Evolutionary conservation across 805 yeast genomes (phyloP), one percentile per base, ranked within the genome.

Genomic region (fission yeast (Schizosaccharomyces pombe)): DNA sequence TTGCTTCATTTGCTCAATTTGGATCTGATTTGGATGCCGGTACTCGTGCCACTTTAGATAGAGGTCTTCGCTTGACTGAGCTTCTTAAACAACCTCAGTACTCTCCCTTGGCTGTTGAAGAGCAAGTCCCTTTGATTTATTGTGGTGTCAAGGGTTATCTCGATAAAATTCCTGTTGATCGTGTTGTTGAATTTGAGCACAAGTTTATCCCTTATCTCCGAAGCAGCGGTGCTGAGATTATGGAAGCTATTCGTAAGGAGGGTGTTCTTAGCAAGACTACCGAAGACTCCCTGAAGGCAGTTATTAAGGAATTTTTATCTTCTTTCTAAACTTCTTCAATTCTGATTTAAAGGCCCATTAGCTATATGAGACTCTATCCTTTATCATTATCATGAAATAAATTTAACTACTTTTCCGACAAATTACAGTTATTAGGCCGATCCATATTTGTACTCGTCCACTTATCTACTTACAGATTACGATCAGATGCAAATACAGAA

Each of bases 51-150:
- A 91, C 98, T 68, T 81, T 91, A 72, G 76, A 77, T 67, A 87
- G 99, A 83, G 99, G 99, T 86, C 98, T 91, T 82, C 89, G 99
- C 79, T 83, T 91, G 70, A 91, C 98, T 66, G 97, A 87, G 78
- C 77, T 91, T 73, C 81, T 91, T 73, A 87, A 89, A 77, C 99
- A 91, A 79, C 83, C 80, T 73, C 99, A 91, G 79, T 85, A 80
- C 79, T 67, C 82, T 66, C 99, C 99, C 72, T 75, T 89, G 70
- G 82, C 95, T 70, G 94, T 97, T 68, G 96, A 91, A 76, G 95
- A 89, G 76, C 95, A 86, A 78, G 98, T 93, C 61, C 98, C 98
- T 70, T 76, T 86, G 70, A 86, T 91, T 70, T 91, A 72, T 79
- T 98, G 97, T 62, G 99, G 99, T 89, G 98, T 93, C 68, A 87